Base-by-base conservation (phyloP, 192 early-diverging fungal species). In the Entomortierella parvispora region DNA sequence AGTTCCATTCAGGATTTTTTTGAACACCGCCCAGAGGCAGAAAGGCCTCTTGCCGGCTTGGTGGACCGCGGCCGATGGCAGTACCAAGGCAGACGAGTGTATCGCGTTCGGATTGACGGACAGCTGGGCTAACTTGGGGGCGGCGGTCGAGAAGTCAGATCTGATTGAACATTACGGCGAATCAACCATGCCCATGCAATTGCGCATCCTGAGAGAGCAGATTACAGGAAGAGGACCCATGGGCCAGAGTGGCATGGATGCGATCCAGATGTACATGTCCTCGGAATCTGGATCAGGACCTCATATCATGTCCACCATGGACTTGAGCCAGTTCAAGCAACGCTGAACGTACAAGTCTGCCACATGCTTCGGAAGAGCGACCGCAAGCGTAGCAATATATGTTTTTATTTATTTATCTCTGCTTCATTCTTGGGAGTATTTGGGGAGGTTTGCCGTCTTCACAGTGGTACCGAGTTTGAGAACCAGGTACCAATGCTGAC, bases 171-270 rank as follows among this genome's bases (percentile, higher is more conserved):
- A 74, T 23, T 74, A 74, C 29, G 44, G 33, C 14, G 33, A 74
- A n/a, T 9, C 26, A n/a, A 10, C 44, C 17, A 65, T 74, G 63
- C 71, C 71, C 10, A 74, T 74, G 71, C 71, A 74, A 26, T 25
- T 74, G 20, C 47, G 71, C 20, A 65, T 74, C 62, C 33, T 74
- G 17, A 42, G 57, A 5, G 71, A 74, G 49, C 62, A 74, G 51
- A 45, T 74, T 22, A 53, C 50, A 51, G 43, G 29, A 60, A 26
- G 47, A 18, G 71, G 71, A 33, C 40, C 25, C 20, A 42, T n/a
- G 8, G 71, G 71, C 0, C 48, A 60, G 58, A 60, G 49, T 22
- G 62, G 71, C 7, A 5, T 40, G 37, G 37, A 40, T 40, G 12
- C 12, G 37, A 5, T 40, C 7, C 5, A 12, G 37, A 40, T 40